phyloP scores from a whole-genome alignment of 1,284 basidiomycete species.

The Puccinia sorghi region DNA sequence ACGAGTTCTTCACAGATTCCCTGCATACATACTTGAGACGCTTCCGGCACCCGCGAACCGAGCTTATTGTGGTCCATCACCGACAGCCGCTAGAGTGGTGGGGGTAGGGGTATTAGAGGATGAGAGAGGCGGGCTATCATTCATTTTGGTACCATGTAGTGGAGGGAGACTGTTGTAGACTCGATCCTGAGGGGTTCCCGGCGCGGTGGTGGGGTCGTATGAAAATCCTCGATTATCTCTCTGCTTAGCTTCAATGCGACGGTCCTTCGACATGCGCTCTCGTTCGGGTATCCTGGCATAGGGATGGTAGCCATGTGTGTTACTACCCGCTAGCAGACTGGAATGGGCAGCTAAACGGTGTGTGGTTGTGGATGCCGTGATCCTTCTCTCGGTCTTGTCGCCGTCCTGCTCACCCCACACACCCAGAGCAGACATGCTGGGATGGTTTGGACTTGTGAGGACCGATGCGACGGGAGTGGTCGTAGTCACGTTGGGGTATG shows the following conservation, averaged over 20 bases:
- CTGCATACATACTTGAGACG: too few species aligned
- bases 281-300: conserved; percentile 28
- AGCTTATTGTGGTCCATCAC: not conserved
- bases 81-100: not conserved
- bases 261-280: conserved; percentile 14
- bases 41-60: not conserved
- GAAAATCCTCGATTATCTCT: conserved; percentile 24
- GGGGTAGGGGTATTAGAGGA: conserved; percentile 11
- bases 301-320: conserved; percentile 45
- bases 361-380: conserved; percentile 1
- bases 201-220: conserved; percentile 28
- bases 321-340: not conserved
- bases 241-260: conserved; percentile 15
- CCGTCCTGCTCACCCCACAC: conserved; percentile 27
- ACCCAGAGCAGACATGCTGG: conserved; percentile 19
- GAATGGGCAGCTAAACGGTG: not conserved
- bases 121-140: conserved; percentile 16
- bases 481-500: conserved; percentile 10
- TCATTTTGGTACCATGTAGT: not conserved
- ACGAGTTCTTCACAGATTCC: not conserved
- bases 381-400: conserved; percentile 28
- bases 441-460: conserved; percentile 9
- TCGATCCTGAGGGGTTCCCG: conserved; percentile 25
- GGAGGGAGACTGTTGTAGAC: conserved; percentile 21
- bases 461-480: conserved; percentile 2